Evolutionary conservation across 2,329 filamentous ascomycete species (phyloP), one percentile per base, ranked within the genome.

Genomic region (Niveomyces coronatus): DNA sequence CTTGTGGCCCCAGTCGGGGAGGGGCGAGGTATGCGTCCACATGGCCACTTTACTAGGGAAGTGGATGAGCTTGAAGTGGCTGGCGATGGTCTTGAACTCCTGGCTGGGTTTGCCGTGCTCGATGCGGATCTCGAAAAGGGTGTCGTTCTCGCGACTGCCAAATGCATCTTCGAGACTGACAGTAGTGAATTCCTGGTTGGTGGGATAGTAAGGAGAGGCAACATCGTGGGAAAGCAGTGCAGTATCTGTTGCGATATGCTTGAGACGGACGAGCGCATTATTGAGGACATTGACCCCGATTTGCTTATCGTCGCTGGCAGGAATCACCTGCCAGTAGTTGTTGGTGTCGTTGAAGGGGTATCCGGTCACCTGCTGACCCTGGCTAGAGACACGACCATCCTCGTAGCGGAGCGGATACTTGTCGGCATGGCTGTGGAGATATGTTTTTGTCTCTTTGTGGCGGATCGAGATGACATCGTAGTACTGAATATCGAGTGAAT

Each of bases 281-380:
- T 94, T 86, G 60, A 76, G 79, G 46, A 98, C 82, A 14, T 67
- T 68, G 45, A 76, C 76, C 19, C 75, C 79, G 23, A 68, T 47
- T 37, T 71, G 65, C 43, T 76, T 62, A 43, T 74, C 67, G 41
- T 79, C 74, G 38, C 70, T 66, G 5, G 71, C 59, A 8, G 91
- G 91, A 24, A 96, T 62, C 47, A 98, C 80, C 61, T 96, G 82
- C 91, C 91, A 98, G 55, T 93, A 77, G 67, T 98, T 98, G 74
- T 98, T 98, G 54, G 89, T 95, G 57, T 98, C 91, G 48, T 96
- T 94, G 70, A 85, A 91, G 3, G 91, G 91, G 56, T 98, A 98
- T 37, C 91, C 91, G 16, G 91, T 98, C 24, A 98, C 87, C 63
- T 98, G 91, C 65, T 98, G 91, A 43, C 91, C 85, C 64, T 98